phyloP scores from a whole-genome alignment of 2,329 filamentous ascomycete genomes.

The Ophiosphaerella herpotricha region DNA sequence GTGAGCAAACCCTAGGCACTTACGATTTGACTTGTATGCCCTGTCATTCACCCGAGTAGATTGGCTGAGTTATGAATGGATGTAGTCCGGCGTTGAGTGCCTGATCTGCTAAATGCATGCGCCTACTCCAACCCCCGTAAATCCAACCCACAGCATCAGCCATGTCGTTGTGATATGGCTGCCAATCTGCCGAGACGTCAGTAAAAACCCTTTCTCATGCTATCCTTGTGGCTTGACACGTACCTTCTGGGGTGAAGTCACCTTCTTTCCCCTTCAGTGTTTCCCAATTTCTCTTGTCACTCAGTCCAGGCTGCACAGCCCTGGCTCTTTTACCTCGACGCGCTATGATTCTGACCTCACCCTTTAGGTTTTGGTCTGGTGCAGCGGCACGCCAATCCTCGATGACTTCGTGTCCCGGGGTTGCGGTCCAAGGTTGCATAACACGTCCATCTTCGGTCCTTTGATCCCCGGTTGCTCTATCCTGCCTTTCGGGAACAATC shows the following conservation, averaged over 20 bases:
- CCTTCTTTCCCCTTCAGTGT: constrained; percentile 35
- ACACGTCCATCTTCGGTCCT: constrained; percentile 22
- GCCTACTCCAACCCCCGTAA: constrained; percentile 39
- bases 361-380: constrained; percentile 39
- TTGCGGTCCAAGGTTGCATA: constrained; percentile 35
- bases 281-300: constrained; percentile 34
- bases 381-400: constrained; percentile 31
- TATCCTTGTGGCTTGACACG: constrained; percentile 2
- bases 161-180: constrained; percentile 42
- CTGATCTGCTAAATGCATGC: constrained; percentile 36
- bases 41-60: constrained; percentile 1
- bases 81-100: constrained; percentile 26
- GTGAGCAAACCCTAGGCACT: neutral
- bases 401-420: constrained; percentile 36
- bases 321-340: constrained; percentile 32
- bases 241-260: constrained; percentile 34
- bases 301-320: constrained; percentile 31
- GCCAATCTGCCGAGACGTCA: constrained; percentile 31
- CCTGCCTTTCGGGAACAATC: constrained; percentile 28
- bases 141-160: constrained; percentile 43
- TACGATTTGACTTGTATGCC: neutral
- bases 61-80: constrained; percentile 5
- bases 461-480: constrained; percentile 14
- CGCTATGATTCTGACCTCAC: constrained; percentile 39
- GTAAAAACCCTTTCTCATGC: neutral